phyloP scores from a whole-genome alignment of 352 stramenopile species.

The Globisporangium lucens region DNA sequence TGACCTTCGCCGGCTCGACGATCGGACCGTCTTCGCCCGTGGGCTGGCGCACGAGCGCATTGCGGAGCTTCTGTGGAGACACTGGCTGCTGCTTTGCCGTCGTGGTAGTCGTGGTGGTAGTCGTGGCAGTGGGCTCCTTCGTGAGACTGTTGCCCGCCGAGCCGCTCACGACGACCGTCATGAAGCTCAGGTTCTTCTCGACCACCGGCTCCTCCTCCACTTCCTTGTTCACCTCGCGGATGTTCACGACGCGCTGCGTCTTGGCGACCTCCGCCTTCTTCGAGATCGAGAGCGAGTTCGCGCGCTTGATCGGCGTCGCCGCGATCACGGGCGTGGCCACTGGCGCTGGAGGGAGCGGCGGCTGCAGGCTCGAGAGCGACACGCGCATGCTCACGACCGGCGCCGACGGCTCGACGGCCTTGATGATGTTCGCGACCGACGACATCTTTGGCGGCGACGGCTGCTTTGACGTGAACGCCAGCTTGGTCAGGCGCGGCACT shows the following conservation, averaged over 20 bases:
- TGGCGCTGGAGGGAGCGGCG: slow-evolving; percentile 31
- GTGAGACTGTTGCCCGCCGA: slow-evolving; percentile 20
- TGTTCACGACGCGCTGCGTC: slow-evolving; percentile 76
- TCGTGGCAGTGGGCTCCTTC: slow-evolving; percentile 14
- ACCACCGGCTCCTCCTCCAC: slow-evolving; percentile 14
- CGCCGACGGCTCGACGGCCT: slow-evolving; percentile 40
- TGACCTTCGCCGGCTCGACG: slow-evolving; percentile 68
- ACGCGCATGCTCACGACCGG: slow-evolving; percentile 40
- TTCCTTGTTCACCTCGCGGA: slow-evolving; percentile 44
- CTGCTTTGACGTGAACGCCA: slow-evolving; percentile 71
- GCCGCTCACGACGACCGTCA: slow-evolving; percentile 48
- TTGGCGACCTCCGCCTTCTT: slow-evolving; percentile 66
- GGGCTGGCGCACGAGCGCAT: slow-evolving; percentile 54
- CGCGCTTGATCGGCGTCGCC: slow-evolving; percentile 54
- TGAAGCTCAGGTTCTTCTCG: slow-evolving; percentile 25
- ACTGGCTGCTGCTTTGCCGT: slow-evolving; percentile 19
- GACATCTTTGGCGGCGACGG: slow-evolving; percentile 38
- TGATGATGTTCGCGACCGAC: slow-evolving; percentile 37
- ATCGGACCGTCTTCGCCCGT: slow-evolving; percentile 76
- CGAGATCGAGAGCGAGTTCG: slow-evolving; percentile 38
- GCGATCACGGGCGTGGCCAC: slow-evolving; percentile 22
- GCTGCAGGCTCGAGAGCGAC: slow-evolving; percentile 45
- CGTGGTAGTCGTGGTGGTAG: slow-evolving; percentile 15
- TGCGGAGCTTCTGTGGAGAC: slow-evolving; percentile 7
- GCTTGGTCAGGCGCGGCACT: slow-evolving; percentile 79